A percentile compares a stretch with the other conserved stretches of the same genome.
These are phyloP conservation scores for Furcasterigmium sp. DNA, from an alignment of 2,329 filamentous ascomycete genomes.

Conservation along the genomic window DNA sequence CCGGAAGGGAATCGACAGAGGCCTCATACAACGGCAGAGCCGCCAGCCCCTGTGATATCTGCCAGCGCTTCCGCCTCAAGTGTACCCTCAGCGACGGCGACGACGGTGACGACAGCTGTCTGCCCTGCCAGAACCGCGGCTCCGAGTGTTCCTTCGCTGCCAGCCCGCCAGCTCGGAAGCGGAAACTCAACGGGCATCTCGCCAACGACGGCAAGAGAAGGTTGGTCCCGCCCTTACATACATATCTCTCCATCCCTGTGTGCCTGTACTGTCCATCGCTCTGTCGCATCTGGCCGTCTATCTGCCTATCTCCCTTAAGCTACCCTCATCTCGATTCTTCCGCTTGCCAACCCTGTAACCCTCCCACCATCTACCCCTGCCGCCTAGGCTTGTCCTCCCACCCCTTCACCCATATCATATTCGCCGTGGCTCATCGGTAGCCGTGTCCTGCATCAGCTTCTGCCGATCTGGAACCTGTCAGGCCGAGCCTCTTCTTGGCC, in stretches of 20 bases:
- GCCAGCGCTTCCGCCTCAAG: slow-evolving; percentile 66
- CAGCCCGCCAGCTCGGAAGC: slow-evolving; percentile 73
- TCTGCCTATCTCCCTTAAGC: not conserved
- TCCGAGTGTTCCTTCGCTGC: slow-evolving; percentile 75
- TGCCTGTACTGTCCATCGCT: not conserved
- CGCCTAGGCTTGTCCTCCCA: too few species aligned
- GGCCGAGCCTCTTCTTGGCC: not conserved
- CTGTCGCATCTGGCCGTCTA: not conserved
- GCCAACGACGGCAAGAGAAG: slow-evolving; percentile 65
- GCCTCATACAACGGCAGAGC: slow-evolving; percentile 34
- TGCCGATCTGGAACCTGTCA: not conserved
- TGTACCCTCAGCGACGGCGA: slow-evolving; percentile 69
- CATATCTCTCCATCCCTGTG: slow-evolving; percentile 3
- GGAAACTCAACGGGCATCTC: slow-evolving; percentile 65
- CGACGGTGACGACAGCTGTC: slow-evolving; percentile 67
- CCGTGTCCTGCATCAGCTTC: not conserved
- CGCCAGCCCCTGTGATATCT: slow-evolving; percentile 63
- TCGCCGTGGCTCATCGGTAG: not conserved
- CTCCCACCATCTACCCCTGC: too few species aligned
- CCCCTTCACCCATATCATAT: slow-evolving; percentile 3
- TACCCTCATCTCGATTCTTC: too few species aligned
- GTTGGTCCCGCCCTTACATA: slow-evolving; percentile 40
- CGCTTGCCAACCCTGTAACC: too few species aligned
- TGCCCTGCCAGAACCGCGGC: slow-evolving; percentile 72
- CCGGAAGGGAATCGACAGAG: slow-evolving; percentile 48